Percentiles rank a stretch among this genome's conserved stretches.
These are phyloP conservation scores for Sclerotinia sclerotiorum DNA, from an alignment of 2,329 filamentous ascomycete genomes.

Conservation along the genomic window DNA sequence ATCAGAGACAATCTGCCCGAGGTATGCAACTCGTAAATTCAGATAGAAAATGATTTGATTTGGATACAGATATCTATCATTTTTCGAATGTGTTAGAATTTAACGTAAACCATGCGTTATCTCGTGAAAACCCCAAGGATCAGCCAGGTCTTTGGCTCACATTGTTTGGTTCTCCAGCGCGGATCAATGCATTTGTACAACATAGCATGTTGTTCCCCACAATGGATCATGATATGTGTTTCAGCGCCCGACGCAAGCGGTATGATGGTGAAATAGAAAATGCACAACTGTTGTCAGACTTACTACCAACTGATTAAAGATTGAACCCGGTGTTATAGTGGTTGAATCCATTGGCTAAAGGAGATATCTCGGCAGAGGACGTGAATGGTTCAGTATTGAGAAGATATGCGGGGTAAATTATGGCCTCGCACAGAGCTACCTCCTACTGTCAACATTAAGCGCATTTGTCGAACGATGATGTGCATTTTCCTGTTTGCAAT, in stretches of 20 bases:
- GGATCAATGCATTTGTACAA: slow-evolving; percentile 5
- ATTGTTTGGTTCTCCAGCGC: background rate
- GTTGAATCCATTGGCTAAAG: slow-evolving; percentile 1
- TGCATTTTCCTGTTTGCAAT: background rate
- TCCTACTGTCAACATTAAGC: slow-evolving; percentile 1
- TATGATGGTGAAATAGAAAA: background rate
- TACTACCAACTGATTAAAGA: background rate
- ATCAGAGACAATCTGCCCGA: background rate
- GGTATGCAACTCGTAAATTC: background rate
- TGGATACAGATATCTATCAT: background rate
- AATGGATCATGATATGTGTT: background rate
- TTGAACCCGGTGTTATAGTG: slow-evolving; percentile 2
- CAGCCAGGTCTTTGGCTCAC: background rate
- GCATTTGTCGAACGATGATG: slow-evolving; percentile 1
- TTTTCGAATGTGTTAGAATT: background rate
- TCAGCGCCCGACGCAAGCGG: background rate
- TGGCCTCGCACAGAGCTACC: background rate
- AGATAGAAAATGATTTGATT: background rate
- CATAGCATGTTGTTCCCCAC: background rate
- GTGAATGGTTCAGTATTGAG: background rate
- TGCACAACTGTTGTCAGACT: background rate
- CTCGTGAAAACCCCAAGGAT: background rate
- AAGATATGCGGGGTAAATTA: slow-evolving; percentile 4
- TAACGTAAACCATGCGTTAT: background rate
- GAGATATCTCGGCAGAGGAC: slow-evolving; percentile 6